Conservation (phyloP, 73 alveolate species). For the Paramecium pentaurelia region DNA sequence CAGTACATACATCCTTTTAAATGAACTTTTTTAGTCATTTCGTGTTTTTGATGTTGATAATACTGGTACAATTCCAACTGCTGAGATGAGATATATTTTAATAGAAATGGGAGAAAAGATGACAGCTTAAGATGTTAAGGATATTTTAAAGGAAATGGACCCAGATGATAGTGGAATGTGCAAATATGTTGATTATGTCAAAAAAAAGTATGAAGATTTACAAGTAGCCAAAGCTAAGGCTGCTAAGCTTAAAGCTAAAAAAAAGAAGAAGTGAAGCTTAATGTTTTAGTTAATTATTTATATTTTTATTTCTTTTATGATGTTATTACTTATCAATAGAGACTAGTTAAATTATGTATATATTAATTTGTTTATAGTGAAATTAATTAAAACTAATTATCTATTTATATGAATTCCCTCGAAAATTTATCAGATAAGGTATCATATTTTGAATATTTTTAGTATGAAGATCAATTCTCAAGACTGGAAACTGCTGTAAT, state of each 20-base stretch:
- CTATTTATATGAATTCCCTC: neutral
- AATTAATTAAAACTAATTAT: neutral
- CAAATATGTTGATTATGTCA: conserved; percentile 22
- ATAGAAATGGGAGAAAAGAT: conserved; percentile 46
- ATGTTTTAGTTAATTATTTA: neutral
- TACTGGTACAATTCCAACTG: conserved; percentile 26
- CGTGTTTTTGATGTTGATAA: conserved; percentile 1
- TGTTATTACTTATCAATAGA: neutral
- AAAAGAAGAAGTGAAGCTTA: conserved; percentile 33
- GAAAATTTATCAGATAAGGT: conserved; percentile 29
- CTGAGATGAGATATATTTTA: conserved; percentile 48
- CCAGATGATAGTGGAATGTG: conserved; percentile 47
- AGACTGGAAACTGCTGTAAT: conserved; percentile 26
- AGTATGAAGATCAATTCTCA: conserved; percentile 32
- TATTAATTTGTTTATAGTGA: neutral
- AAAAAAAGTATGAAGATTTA: conserved; percentile 22
- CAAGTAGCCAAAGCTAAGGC: conserved; percentile 16
- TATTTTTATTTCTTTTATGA: neutral
- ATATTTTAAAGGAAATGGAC: conserved; percentile 37
- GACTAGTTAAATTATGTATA: neutral
- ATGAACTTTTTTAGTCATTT: neutral
- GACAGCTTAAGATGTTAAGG: conserved; percentile 15
- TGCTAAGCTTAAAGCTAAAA: neutral
- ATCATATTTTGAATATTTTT: neutral
- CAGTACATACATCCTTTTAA: neutral